Conservation (phyloP, 495 filamentous ascomycete genomes). For the Coniosporium apollinis region DNA sequence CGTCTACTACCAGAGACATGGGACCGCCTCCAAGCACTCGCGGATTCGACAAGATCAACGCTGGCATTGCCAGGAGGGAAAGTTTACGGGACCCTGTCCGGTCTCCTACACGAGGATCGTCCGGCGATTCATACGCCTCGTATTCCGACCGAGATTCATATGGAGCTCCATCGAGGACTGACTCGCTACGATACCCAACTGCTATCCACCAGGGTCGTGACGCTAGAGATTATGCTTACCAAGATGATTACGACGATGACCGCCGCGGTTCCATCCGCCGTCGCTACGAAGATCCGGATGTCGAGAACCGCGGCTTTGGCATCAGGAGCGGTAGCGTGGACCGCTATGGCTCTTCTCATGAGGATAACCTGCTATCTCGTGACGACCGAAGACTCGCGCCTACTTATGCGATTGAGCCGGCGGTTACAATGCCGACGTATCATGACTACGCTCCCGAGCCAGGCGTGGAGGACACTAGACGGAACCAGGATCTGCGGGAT, state of each 20-base stretch:
- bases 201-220: conserved; percentile 18
- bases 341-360: conserved; percentile 9
- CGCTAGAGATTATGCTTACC: conserved; percentile 11
- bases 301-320: conserved; percentile 23
- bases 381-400: conserved; percentile 15
- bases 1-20: conserved; percentile 10
- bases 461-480: neutral
- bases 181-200: conserved; percentile 11
- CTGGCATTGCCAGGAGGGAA: conserved; percentile 6
- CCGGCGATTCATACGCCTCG: conserved; percentile 8
- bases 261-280: conserved; percentile 8
- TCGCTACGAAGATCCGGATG: conserved; percentile 14
- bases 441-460: neutral
- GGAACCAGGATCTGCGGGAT: conserved; percentile 1
- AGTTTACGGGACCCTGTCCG: conserved; percentile 15
- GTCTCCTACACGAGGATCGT: conserved; percentile 9
- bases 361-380: conserved; percentile 4
- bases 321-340: conserved; percentile 16
- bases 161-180: conserved; percentile 11
- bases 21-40: conserved; percentile 24
- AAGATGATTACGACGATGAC: conserved; percentile 13
- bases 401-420: conserved; percentile 3
- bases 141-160: conserved; percentile 15
- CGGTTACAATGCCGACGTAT: neutral
- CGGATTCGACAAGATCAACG: conserved; percentile 23